Evolutionary conservation across 768 basidiomycete genomes (phyloP), one percentile per base, ranked within the genome.

Genomic region (Sporobolomyces roseus): DNA sequence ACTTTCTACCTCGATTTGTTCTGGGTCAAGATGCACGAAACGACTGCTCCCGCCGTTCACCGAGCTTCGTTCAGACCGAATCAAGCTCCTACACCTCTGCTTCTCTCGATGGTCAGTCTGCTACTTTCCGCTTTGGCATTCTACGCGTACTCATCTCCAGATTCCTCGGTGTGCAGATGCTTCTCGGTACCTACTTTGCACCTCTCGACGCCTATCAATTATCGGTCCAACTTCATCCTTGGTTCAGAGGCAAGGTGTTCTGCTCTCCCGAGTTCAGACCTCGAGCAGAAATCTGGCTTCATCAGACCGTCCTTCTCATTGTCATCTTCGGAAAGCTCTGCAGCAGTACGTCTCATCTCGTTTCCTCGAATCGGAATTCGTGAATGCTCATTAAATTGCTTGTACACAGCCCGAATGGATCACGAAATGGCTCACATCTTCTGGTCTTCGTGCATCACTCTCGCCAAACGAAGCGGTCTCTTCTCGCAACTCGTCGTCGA

Each of bases 351-450:
- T 68, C 35, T 19, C 4, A 8, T 43, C 45, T 19, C 7, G 3
- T 27, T 27, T 2, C 17, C 33, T 19, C 2, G 33, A 27, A 17
- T 43, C 33, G 2, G 16, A 30, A 21, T 46, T 9, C n/a, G 9
- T 2, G 29, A 41, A 9, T 41, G 30, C 7, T 21, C 29, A 9
- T 33, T 33, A 16, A 53, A 30, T 32, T 9, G 10, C 35, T 21
- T 5, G 12, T 46, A 10, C 12, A 33, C 63, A 69, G 68, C 68
- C 19, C 65, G 63, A 46, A 65, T 65, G 59, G 65, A 63, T 38
- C 72, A 73, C 54, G 72, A 73, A 65, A 73, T 73, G 72, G n/a
- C 51, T 5, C 67, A 73, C 65, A 66, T 73, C 51, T 73, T 73
- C 58, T 68, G 68, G 62, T 51, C 60, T 5, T 63, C 55, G 0